Percentiles rank a stretch among this genome's conserved stretches.
Conservation (phyloP, 257 asterid species). For the Primulina eburnea region DNA sequence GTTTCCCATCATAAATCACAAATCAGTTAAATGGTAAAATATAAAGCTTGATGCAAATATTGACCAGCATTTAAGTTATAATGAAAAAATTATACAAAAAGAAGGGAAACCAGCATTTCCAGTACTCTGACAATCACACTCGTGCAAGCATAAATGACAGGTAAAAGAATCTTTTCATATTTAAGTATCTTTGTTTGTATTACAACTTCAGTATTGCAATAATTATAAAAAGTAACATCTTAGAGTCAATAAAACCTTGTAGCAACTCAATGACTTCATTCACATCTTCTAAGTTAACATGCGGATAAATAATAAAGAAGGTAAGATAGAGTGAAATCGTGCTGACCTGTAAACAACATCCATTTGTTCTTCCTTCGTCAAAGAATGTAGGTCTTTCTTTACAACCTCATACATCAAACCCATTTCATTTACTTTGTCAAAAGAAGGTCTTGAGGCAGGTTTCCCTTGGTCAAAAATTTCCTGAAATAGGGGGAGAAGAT, state of each 20-base stretch:
- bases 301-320: slow-evolving; percentile 14
- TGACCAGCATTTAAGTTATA: no score
- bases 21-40: no score
- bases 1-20: no score
- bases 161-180: background rate
- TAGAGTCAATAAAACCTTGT: background rate
- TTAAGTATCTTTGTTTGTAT: background rate
- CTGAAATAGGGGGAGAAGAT: slow-evolving; percentile 35
- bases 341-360: slow-evolving; percentile 75
- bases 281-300: slow-evolving; percentile 12
- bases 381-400: slow-evolving; percentile 66
- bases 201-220: slow-evolving; percentile 4
- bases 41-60: no score
- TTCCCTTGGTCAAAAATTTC: slow-evolving; percentile 60
- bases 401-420: slow-evolving; percentile 54
- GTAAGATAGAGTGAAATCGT: slow-evolving; percentile 13
- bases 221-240: slow-evolving; percentile 1
- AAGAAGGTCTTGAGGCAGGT: slow-evolving; percentile 31
- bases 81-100: no score
- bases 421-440: slow-evolving; percentile 45
- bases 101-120: no score
- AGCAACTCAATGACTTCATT: slow-evolving; percentile 16
- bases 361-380: slow-evolving; percentile 90
- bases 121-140: background rate
- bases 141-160: no score